Base-by-base conservation (phyloP, 805 yeast species). In the Wickerhamiella dianesei region DNA sequence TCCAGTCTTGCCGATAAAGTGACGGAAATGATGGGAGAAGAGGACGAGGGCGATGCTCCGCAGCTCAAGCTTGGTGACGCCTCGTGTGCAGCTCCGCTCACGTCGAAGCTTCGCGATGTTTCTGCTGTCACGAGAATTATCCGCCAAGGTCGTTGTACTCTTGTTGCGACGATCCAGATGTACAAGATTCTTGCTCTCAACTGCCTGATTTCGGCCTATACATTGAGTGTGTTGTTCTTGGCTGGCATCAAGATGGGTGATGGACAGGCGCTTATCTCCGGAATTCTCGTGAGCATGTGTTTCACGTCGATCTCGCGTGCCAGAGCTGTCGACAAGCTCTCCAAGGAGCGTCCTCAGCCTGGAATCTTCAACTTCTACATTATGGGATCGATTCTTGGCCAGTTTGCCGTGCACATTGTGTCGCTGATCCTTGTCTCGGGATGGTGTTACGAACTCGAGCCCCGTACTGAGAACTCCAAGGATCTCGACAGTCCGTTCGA, bases 161-260 rank as follows among this genome's bases (percentile, higher is more conserved):
- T 92, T 55, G 96, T 92, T 41, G 85, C 96, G 16, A 92, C 98
- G 6, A 88, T 92, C 62, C 98, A 92, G 70, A 92, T 92, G 98
- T 92, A 92, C 75, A 92, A 92, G 71, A 92, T 92, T 60, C 71
- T 92, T 62, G 98, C 98, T 0, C 74, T 92, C 69, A 92, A 92
- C 66, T 92, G 97, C 76, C 73, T 92, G 71, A 87, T 92, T 66
- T 81, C 94, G 55, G 98, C 98, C 29, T 92, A 92, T 64, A 87
- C 97, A 2, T 72, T 89, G 59, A 84, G 95, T 40, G 96, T 92
- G 37, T 76, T 92, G 61, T 92, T 84, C 65, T 72, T 92, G 58
- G 96, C 97, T 13, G 98, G 98, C 67, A 94, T 92, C 60, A 92
- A 92, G 67, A 86, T 89, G 64, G 96, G 98, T 58, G 98, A 92